phyloP scores from a whole-genome alignment of 148 eudicot genomes.

The Nepenthes mirabilis region DNA sequence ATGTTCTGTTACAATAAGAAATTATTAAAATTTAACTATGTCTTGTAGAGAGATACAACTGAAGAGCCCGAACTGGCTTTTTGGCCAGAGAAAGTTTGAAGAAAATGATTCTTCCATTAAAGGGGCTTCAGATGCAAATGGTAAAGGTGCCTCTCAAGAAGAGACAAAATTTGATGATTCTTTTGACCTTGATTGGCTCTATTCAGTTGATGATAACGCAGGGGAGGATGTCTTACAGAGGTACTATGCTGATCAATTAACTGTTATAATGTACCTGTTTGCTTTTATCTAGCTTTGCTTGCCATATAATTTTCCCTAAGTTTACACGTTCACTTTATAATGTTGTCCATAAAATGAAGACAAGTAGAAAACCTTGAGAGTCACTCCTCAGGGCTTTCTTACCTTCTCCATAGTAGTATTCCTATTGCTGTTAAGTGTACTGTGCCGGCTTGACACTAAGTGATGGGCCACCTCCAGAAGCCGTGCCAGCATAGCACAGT shows the following conservation, averaged over 20 bases:
- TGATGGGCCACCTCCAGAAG: too few relatives aligned
- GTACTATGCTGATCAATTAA: slow-evolving; percentile 13
- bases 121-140: slow-evolving; percentile 25
- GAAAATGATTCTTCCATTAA: slow-evolving; percentile 33
- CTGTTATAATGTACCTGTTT: slow-evolving; percentile 2
- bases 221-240: slow-evolving; percentile 68
- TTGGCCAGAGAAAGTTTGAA: slow-evolving; percentile 77
- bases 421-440: too few relatives aligned
- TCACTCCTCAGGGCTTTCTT: too few relatives aligned
- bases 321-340: too few relatives aligned
- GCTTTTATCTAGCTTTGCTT: slow-evolving; percentile 4
- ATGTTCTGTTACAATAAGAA: neutral
- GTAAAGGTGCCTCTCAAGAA: slow-evolving; percentile 21
- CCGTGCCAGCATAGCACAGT: too few relatives aligned
- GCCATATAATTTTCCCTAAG: neutral
- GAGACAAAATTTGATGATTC: slow-evolving; percentile 26
- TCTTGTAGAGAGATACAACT: slow-evolving; percentile 89
- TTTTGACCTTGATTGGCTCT: slow-evolving; percentile 51
- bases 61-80: slow-evolving; percentile 95
- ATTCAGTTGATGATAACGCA: slow-evolving; percentile 27
- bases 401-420: too few relatives aligned
- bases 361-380: too few relatives aligned
- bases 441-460: too few relatives aligned
- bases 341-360: too few relatives aligned
- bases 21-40: neutral